Base-by-base conservation (phyloP, 2,329 filamentous ascomycete species). In the Amesomyces nigricolor region DNA sequence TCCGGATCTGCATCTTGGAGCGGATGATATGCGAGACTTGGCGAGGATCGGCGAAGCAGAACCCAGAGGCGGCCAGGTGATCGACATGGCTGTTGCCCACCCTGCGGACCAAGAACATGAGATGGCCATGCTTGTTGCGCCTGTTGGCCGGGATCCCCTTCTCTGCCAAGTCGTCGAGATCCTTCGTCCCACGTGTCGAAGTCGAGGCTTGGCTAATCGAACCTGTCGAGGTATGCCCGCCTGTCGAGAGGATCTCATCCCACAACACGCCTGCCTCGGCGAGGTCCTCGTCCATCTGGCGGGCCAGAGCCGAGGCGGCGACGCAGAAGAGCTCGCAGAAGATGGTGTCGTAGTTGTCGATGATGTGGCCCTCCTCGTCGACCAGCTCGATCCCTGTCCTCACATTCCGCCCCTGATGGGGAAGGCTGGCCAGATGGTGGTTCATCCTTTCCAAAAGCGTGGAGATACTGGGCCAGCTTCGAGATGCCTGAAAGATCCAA, bases 311-410 rank as follows among this genome's bases (percentile, higher is more conserved):
- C 5, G 84, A 77, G 1, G 90, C 89, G 2, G 89, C 87, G 9
- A 89, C 77, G 65, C 89, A 95, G 68, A 95, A 95, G 9, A 91
- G 77, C 66, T 95, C 88, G 22, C 89, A 84, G 67, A 95, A 91
- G 1, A 91, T 77, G 14, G 85, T 74, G 35, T 89, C 86, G 67
- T 92, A 92, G 57, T 89, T 80, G 10, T 82, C 76, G 51, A 87
- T 80, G 11, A 82, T 73, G 19, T 82, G 78, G 1, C 80, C 75
- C 60, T 84, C 71, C 52, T 78, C 80, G 64, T 71, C 76, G 35
- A 76, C 73, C 46, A 80, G 75, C 61, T 73, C 75, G 60, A 76
- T 73, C 59, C 68, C 66, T 35, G 63, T 66, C 42, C 70, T 67
- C 8, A 65, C 62, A 56, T 76, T 71, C 48, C 73, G 66, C 35